These are phyloP conservation scores for Metschnikowia proteae DNA, from an alignment of 805 yeast species.

Conservation along the genomic window DNA sequence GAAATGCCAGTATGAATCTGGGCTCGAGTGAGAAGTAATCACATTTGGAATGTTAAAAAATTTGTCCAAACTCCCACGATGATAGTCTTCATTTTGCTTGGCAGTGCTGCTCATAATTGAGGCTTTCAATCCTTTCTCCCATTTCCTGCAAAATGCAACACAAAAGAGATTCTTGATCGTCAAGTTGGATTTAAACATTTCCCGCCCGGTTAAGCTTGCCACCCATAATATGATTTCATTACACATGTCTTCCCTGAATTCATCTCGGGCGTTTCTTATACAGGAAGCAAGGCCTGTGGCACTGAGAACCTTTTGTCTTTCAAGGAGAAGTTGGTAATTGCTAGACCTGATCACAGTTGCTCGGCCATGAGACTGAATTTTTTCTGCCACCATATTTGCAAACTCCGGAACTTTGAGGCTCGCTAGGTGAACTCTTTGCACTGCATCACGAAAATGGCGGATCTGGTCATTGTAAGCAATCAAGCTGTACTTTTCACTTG, in stretches of 20 bases:
- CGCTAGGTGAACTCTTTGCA: constrained; percentile 57
- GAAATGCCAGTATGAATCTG: constrained; percentile 36
- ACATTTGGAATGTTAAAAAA: constrained; percentile 38
- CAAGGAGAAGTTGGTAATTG: constrained; percentile 46
- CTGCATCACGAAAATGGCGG: constrained; percentile 71
- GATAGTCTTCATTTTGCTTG: constrained; percentile 15
- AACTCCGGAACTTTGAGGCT: constrained; percentile 62
- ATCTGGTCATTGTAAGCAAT: constrained; percentile 75
- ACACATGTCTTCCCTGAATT: constrained; percentile 77
- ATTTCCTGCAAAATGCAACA: constrained; percentile 54
- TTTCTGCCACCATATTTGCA: constrained; percentile 68
- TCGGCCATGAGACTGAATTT: constrained; percentile 61
- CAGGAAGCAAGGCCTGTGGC: constrained; percentile 65
- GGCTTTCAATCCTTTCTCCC: constrained; percentile 50
- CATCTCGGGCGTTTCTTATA: constrained; percentile 63
- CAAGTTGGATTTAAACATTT: constrained; percentile 47
- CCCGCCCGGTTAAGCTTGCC: constrained; percentile 51
- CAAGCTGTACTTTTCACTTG: constrained; percentile 50
- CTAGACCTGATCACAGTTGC: constrained; percentile 62
- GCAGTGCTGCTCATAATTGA: not conserved
- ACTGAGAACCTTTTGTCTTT: constrained; percentile 52
- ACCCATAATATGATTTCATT: constrained; percentile 70
- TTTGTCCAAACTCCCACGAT: constrained; percentile 32
- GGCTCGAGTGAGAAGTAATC: constrained; percentile 9
- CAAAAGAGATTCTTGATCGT: constrained; percentile 50